Evolutionary conservation across 2,329 filamentous ascomycete species (phyloP), one percentile per base, ranked within the genome.

Genomic region (Ophiocordyceps camponoti-floridani): DNA sequence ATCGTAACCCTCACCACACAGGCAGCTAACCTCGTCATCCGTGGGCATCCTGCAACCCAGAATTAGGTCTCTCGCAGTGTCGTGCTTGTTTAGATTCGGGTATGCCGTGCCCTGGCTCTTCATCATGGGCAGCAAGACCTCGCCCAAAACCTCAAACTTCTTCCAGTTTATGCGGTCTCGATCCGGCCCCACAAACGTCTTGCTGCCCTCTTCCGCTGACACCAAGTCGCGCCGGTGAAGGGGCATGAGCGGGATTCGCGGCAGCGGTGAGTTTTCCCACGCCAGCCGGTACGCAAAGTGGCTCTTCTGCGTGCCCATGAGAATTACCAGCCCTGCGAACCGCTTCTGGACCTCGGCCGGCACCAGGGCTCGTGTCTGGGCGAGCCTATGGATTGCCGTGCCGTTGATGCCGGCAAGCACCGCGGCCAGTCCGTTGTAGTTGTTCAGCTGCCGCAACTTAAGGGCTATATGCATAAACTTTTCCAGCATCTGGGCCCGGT

Each of bases 381-480:
- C 67, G 2, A 98, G 73, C 16, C 91, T 82, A 56, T 91, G 82
- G 27, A 98, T 81, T 0, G 87, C 79, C 2, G 84, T 84, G 47
- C 84, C 83, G 57, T 93, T 94, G 55, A 98, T 82, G 9, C 89
- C 91, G 7, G 91, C 89, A 47, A 98, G 75, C 33, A 98, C 78
- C 8, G 91, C 89, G n/a, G 88, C 89, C 1, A 98, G 69, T 0
- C 87, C 84, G 58, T 96, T 96, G 68, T 96, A 98, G 61, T 98
- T 96, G 67, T 96, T 95, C 49, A 94, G 66, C 56, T 88, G 81
- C 37, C 91, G 82, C 43, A 98, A 68, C 64, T 87, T 89, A 55
- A 81, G 57, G 33, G 89, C 88, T 53, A 98, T 79, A 44, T 75
- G 76, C 85, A 96, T 96, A 58, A 95, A 94, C 58, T 94, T 95